Conservation (phyloP, 2,329 filamentous ascomycete species). For the Chaetomium strumarium region DNA sequence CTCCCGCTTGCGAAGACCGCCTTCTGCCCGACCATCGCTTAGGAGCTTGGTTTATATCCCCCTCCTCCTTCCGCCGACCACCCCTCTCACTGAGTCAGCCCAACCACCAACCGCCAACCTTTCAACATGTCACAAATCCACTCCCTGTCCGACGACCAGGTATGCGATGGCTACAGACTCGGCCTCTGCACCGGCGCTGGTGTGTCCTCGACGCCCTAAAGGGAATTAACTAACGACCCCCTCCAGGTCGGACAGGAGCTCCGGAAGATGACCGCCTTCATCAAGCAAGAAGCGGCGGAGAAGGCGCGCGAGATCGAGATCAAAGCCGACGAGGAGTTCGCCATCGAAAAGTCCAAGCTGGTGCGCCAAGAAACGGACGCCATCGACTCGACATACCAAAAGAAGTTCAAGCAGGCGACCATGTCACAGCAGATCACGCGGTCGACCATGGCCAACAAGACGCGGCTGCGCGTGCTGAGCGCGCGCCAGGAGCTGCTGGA, state of each 20-base stretch:
- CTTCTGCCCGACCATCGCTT: neutral
- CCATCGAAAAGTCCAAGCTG: slow-evolving; percentile 98
- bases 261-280: slow-evolving; percentile 99
- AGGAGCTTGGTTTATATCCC: neutral
- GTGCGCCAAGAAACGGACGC: slow-evolving; percentile 89
- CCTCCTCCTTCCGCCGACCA: neutral
- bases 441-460: slow-evolving; percentile 95
- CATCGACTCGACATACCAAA: slow-evolving; percentile 91
- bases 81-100: neutral
- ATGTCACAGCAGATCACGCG: slow-evolving; percentile 99
- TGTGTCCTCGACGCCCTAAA: neutral
- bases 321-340: slow-evolving; percentile 98
- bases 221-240: neutral
- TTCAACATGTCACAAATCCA: slow-evolving; percentile 82
- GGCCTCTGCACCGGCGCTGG: neutral
- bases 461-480: slow-evolving; percentile 77
- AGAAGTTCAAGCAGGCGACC: slow-evolving; percentile 97
- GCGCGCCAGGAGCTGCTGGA: slow-evolving; percentile 89
- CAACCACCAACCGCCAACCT: slow-evolving; percentile 26
- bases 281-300: slow-evolving; percentile 95
- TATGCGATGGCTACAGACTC: slow-evolving; percentile 34
- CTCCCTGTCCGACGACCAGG: slow-evolving; percentile 96
- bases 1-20: neutral
- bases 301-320: slow-evolving; percentile 96
- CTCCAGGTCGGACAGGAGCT: slow-evolving; percentile 89